Conservation (phyloP, 208 protist species). For the Lotmaria passim region DNA sequence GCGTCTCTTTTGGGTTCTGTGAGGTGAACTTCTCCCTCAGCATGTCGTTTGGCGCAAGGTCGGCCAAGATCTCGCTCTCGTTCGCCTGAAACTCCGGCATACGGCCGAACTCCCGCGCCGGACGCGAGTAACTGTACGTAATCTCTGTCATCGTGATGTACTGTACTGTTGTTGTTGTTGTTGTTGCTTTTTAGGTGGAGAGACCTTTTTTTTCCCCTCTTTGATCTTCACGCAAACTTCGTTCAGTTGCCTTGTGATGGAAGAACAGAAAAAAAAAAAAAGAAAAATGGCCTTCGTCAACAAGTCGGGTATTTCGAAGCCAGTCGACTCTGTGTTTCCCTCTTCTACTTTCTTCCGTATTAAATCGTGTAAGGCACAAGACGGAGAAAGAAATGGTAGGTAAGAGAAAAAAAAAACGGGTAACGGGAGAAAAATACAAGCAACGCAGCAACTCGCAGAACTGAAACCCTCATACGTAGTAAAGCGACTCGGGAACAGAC, state of each 20-base stretch:
- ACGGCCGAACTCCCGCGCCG: slow-evolving; percentile 90
- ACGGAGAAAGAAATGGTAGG: too few relatives aligned
- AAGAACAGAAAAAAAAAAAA: slow-evolving; percentile 14
- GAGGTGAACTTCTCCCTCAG: slow-evolving; percentile 84
- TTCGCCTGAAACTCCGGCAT: slow-evolving; percentile 94
- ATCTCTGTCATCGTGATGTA: slow-evolving; percentile 85
- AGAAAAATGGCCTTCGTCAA: slow-evolving; percentile 2
- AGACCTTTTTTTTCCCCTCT: too few relatives aligned
- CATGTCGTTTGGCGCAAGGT: slow-evolving; percentile 81
- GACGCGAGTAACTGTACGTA: slow-evolving; percentile 93
- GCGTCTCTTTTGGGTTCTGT: slow-evolving; percentile 83
- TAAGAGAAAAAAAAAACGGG: too few relatives aligned
- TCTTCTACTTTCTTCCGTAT: too few relatives aligned
- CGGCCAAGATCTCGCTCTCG: slow-evolving; percentile 89
- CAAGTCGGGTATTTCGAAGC: not conserved
- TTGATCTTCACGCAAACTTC: not conserved
- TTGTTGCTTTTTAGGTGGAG: not conserved
- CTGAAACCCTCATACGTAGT: too few relatives aligned
- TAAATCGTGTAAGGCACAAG: too few relatives aligned
- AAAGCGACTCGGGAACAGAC: too few relatives aligned
- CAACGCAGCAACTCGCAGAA: too few relatives aligned
- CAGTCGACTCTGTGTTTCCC: too few relatives aligned
- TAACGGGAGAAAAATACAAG: too few relatives aligned
- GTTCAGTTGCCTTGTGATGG: not conserved
- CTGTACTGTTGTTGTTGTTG: not conserved